Percentiles rank a stretch among this genome's conserved stretches.
These are phyloP conservation scores for Russula abietina DNA, from an alignment of 768 basidiomycete genomes.

Conservation along the genomic window DNA sequence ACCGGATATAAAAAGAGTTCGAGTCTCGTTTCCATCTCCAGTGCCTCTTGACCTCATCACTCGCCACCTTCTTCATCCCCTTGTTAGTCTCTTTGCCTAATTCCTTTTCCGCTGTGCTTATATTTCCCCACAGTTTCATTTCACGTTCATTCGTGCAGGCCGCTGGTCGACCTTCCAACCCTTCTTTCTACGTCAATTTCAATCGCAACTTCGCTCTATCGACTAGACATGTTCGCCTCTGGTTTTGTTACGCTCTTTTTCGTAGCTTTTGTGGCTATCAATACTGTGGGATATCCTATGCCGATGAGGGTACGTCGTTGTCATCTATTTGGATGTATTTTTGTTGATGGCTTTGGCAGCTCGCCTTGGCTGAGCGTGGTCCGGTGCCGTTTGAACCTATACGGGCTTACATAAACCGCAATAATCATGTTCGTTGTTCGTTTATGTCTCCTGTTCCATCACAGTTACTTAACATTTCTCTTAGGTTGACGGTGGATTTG, in stretches of 20 bases:
- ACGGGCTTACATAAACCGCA: constrained; percentile 38
- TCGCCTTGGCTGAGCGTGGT: constrained; percentile 24
- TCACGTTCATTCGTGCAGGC: constrained; percentile 26
- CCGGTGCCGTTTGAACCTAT: constrained; percentile 38
- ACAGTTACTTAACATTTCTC: not conserved
- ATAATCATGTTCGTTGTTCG: not conserved
- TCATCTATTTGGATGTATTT: not conserved
- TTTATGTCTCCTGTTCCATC: not conserved
- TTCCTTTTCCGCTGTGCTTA: not conserved
- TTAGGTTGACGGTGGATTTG: not conserved
- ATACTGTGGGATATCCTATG: constrained; percentile 37
- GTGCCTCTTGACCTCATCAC: not conserved
- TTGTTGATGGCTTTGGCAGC: constrained; percentile 4
- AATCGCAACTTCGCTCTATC: constrained; percentile 24
- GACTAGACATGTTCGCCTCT: constrained; percentile 42
- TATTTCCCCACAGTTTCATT: constrained; percentile 21
- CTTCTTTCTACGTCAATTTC: constrained; percentile 25
- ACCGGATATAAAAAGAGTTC: constrained; percentile 25
- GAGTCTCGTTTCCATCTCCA: not conserved
- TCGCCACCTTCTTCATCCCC: not conserved
- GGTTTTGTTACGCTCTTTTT: constrained; percentile 37
- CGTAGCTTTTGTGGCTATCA: constrained; percentile 41
- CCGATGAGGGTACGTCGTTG: constrained; percentile 27
- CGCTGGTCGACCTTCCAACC: constrained; percentile 33
- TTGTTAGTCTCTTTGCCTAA: not conserved